These are phyloP conservation scores for Fraxinus xanthoxyloides DNA, from an alignment of 305 asterid genomes.

Conservation along the genomic window DNA sequence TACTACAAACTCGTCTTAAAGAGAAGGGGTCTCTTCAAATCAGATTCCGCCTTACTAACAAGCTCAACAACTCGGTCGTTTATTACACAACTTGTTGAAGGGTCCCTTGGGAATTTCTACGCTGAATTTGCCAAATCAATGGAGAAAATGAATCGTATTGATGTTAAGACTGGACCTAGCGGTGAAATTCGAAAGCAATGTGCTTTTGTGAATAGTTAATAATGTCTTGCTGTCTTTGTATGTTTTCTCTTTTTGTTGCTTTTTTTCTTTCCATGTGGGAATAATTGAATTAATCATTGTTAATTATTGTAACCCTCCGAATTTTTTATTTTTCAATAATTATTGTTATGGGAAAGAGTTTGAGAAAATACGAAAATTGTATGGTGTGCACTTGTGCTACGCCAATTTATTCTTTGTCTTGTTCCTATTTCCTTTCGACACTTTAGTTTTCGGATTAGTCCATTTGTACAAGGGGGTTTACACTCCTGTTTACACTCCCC, in stretches of 20 bases:
- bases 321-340: neutral
- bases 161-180: constrained; percentile 51
- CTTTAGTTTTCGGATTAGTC: neutral
- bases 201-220: constrained; percentile 49
- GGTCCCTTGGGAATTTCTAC: constrained; percentile 38
- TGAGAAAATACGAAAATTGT: neutral
- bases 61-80: constrained; percentile 40
- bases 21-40: constrained; percentile 66
- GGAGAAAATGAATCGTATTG: constrained; percentile 74
- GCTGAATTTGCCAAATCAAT: constrained; percentile 54
- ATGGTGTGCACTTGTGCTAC: neutral
- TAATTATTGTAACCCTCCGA: neutral
- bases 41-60: constrained; percentile 62
- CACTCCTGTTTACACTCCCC: too few relatives aligned
- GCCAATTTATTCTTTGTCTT: neutral
- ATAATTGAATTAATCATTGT: neutral
- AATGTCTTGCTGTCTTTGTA: neutral
- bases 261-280: neutral
- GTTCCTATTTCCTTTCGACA: too few relatives aligned
- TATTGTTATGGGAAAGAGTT: neutral
- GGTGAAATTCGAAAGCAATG: constrained; percentile 70
- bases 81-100: constrained; percentile 39
- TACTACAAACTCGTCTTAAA: constrained; percentile 53
- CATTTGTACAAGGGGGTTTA: too few relatives aligned
- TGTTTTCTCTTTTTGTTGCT: neutral